phyloP scores from a whole-genome alignment of 805 yeast genomes.

The Vanderwaltozyma yarrowii region DNA sequence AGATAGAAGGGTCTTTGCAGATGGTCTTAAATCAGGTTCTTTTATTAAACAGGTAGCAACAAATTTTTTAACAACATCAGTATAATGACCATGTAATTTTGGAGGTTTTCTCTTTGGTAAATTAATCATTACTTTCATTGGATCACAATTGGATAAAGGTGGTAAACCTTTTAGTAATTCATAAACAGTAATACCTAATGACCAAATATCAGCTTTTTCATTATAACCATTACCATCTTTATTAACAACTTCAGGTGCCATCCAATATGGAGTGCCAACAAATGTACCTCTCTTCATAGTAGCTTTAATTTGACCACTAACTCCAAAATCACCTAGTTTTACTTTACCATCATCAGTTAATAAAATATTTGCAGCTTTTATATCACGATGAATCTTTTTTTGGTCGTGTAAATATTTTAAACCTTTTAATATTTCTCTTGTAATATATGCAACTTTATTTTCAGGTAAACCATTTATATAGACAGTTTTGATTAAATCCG shows the following conservation, averaged over 20 bases:
- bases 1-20: slow-evolving; percentile 45
- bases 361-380: slow-evolving; percentile 81
- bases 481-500: slow-evolving; percentile 50
- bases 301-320: slow-evolving; percentile 71
- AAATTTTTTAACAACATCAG: slow-evolving; percentile 39
- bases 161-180: slow-evolving; percentile 79
- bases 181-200: slow-evolving; percentile 83
- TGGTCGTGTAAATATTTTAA: slow-evolving; percentile 67
- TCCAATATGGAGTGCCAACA: slow-evolving; percentile 96
- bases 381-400: slow-evolving; percentile 76
- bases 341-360: slow-evolving; percentile 59
- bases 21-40: slow-evolving; percentile 55
- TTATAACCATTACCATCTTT: slow-evolving; percentile 47
- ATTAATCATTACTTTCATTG: slow-evolving; percentile 58
- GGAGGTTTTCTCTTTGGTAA: slow-evolving; percentile 31
- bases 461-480: slow-evolving; percentile 29
- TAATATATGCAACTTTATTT: slow-evolving; percentile 46
- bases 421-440: slow-evolving; percentile 58
- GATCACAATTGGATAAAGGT: slow-evolving; percentile 63
- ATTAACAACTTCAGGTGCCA: slow-evolving; percentile 94
- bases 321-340: slow-evolving; percentile 90
- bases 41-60: slow-evolving; percentile 56
- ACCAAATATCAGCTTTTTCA: slow-evolving; percentile 91
- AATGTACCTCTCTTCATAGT: slow-evolving; percentile 60
- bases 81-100: slow-evolving; percentile 22